These are phyloP conservation scores for Xanthoconium purpureum DNA, from an alignment of 768 basidiomycete genomes.

Conservation along the genomic window DNA sequence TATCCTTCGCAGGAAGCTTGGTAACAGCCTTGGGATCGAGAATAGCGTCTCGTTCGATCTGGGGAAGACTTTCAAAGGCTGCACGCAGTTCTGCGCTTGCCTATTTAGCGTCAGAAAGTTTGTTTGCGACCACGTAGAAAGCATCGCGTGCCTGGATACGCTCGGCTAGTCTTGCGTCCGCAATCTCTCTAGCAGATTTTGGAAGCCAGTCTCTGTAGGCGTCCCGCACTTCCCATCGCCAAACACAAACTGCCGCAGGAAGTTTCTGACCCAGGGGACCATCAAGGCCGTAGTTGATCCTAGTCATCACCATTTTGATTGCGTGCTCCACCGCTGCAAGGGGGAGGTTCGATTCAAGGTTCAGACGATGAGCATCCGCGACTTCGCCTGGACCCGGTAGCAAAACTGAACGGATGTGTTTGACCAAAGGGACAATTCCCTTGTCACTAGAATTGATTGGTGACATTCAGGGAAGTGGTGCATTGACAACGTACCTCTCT, in stretches of 20 bases:
- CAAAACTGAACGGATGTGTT: conserved; percentile 66
- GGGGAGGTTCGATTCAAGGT: conserved; percentile 41
- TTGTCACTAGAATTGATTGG: conserved; percentile 59
- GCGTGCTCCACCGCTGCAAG: conserved; percentile 54
- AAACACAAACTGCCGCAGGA: conserved; percentile 65
- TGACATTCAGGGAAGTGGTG: not conserved
- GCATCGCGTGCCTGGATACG: conserved; percentile 53
- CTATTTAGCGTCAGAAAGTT: conserved; percentile 34
- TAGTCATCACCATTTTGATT: conserved; percentile 58
- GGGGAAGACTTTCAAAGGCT: conserved; percentile 56
- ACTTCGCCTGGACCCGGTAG: conserved; percentile 63
- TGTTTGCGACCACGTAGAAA: not conserved
- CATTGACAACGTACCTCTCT: conserved; percentile 61
- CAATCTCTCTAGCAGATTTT: conserved; percentile 60
- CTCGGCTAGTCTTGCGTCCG: conserved; percentile 58
- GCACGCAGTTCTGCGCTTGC: conserved; percentile 54
- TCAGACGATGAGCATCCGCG: conserved; percentile 33
- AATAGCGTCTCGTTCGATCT: conserved; percentile 53
- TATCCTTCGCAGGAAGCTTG: conserved; percentile 36
- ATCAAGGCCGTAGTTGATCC: conserved; percentile 82
- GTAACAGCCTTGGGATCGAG: conserved; percentile 47
- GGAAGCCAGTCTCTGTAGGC: conserved; percentile 61
- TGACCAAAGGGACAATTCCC: conserved; percentile 56
- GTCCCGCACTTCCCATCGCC: conserved; percentile 84
- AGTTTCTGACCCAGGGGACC: conserved; percentile 44